These are phyloP conservation scores for Pythium periplocum DNA, from an alignment of 352 stramenopile species.

Conservation along the genomic window DNA sequence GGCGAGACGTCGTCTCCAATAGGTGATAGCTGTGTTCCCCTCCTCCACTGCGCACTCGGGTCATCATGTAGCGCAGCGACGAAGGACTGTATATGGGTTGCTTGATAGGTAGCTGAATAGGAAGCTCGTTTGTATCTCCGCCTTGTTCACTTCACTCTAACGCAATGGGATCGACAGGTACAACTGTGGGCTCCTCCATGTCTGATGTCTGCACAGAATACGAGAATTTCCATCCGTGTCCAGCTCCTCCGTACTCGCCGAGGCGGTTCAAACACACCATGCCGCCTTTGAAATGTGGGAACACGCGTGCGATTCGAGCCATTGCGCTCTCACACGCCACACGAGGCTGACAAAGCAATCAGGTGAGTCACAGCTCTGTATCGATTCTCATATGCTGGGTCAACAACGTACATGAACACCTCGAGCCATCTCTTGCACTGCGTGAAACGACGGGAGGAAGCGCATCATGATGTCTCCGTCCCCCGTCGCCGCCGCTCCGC, in stretches of 20 bases:
- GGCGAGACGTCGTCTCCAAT: background rate
- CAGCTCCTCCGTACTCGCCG: conserved; percentile 69
- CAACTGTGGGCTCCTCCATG: conserved; percentile 46
- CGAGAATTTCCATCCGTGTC: conserved; percentile 69
- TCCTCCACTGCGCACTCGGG: background rate
- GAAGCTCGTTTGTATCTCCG: no score
- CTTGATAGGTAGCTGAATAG: background rate
- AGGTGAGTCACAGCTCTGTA: background rate
- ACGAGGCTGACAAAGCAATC: conserved; percentile 30
- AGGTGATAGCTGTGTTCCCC: conserved; percentile 20
- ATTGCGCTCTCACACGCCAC: conserved; percentile 54
- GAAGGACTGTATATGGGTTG: no score
- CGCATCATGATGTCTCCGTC: conserved; percentile 92
- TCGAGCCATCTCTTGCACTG: conserved; percentile 74
- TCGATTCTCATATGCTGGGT: background rate
- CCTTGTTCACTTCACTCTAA: conserved; percentile 7
- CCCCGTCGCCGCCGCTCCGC: conserved; percentile 80
- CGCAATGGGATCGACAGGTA: conserved; percentile 41
- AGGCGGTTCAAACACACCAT: conserved; percentile 76
- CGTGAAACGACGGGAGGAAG: conserved; percentile 82
- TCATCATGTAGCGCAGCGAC: background rate
- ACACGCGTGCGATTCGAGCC: conserved; percentile 40
- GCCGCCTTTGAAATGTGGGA: conserved; percentile 63
- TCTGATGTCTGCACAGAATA: conserved; percentile 57
- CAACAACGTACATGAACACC: conserved; percentile 54